phyloP scores from a whole-genome alignment of 1,284 basidiomycete genomes.

The Boletus sp. region DNA sequence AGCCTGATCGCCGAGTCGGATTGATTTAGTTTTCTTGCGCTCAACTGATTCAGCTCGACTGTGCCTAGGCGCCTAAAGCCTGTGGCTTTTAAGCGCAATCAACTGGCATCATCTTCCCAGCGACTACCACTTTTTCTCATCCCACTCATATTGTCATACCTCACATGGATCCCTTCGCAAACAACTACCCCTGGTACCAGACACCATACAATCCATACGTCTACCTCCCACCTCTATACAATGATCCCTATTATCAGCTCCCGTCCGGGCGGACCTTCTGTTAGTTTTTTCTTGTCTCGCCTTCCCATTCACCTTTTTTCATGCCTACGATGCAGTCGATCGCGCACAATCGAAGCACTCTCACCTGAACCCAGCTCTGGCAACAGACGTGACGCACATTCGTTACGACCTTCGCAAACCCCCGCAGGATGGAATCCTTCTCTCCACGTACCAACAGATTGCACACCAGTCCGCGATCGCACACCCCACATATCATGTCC shows the following conservation, averaged over 20 bases:
- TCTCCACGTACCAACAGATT: conserved; percentile 40
- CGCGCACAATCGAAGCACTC: conserved; percentile 35
- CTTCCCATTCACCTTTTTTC: not conserved
- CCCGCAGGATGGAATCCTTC: conserved; percentile 39
- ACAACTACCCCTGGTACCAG: conserved; percentile 24
- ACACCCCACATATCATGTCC: conserved; percentile 34
- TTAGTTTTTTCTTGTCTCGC: conserved; percentile 5
- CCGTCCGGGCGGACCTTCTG: conserved; percentile 19
- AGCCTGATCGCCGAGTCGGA: conserved; percentile 4
- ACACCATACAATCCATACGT: conserved; percentile 32
- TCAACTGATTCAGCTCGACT: too few relatives aligned
- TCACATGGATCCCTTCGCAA: conserved; percentile 26
- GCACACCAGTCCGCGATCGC: conserved; percentile 37
- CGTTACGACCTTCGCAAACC: conserved; percentile 47
- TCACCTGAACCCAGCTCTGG: conserved; percentile 46
- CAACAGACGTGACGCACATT: conserved; percentile 45
- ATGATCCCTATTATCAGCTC: conserved; percentile 14
- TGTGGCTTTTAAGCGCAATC: conserved; percentile 10
- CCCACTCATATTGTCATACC: not conserved
- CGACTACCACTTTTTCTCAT: not conserved
- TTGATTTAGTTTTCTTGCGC: conserved; percentile 6
- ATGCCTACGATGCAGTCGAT: conserved; percentile 18
- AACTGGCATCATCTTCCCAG: conserved; percentile 3
- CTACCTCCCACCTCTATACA: conserved; percentile 24
- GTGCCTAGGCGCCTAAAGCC: conserved; percentile 10